These are phyloP conservation scores for Penicillium soppii DNA, from an alignment of 495 filamentous ascomycete genomes.

Conservation along the genomic window DNA sequence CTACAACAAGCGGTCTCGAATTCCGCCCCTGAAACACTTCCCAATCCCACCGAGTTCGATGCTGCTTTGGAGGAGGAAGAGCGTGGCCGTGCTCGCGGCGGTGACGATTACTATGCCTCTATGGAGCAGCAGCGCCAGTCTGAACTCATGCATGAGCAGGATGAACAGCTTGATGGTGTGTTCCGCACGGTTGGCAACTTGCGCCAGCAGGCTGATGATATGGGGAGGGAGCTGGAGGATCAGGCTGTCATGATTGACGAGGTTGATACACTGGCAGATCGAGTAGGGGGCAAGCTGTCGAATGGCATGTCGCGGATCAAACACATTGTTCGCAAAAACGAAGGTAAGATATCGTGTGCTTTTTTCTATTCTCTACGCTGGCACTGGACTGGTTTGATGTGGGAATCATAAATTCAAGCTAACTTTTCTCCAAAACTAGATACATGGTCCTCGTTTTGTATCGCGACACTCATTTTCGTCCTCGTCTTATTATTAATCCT, in stretches of 20 bases:
- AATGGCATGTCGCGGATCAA: constrained; percentile 82
- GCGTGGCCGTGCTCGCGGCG: constrained; percentile 20
- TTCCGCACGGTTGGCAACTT: constrained; percentile 90
- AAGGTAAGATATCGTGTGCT: constrained; percentile 57
- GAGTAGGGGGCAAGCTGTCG: constrained; percentile 81
- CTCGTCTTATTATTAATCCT: constrained; percentile 82
- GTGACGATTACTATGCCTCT: constrained; percentile 72
- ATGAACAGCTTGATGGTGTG: constrained; percentile 87
- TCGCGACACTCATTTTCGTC: constrained; percentile 79
- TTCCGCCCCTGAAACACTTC: constrained; percentile 45
- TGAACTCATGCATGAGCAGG: constrained; percentile 93
- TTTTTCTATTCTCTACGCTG: constrained; percentile 1
- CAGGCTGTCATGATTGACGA: constrained; percentile 79
- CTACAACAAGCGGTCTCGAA: constrained; percentile 54
- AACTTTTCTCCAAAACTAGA: constrained; percentile 48
- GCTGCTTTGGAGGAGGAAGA: constrained; percentile 35
- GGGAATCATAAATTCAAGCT: constrained; percentile 26
- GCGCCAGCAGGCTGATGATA: constrained; percentile 83
- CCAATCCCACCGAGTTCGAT: constrained; percentile 72
- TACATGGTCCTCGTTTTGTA: constrained; percentile 87
- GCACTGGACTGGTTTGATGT: constrained; percentile 1
- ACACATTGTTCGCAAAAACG: constrained; percentile 84
- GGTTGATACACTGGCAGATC: constrained; percentile 77
- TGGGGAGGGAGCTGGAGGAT: constrained; percentile 94
- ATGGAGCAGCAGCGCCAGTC: constrained; percentile 91